These are phyloP conservation scores for Capronia americana DNA, from an alignment of 2,329 filamentous ascomycete genomes.

Conservation along the genomic window DNA sequence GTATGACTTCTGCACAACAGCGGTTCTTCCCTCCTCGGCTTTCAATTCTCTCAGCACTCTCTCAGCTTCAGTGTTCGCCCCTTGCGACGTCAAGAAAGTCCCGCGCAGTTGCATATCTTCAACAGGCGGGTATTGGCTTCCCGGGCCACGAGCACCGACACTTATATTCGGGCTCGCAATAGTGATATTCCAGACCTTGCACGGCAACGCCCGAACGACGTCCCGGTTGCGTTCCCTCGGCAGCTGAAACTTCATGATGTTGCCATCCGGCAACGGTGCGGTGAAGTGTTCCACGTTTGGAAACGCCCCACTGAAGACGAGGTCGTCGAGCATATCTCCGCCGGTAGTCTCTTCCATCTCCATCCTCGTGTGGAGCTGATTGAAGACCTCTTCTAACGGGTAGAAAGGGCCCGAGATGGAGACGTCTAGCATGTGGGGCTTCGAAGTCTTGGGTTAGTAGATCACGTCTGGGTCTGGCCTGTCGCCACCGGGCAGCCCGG, in stretches of 20 bases:
- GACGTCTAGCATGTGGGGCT: constrained; percentile 21
- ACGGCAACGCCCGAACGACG: constrained; percentile 7
- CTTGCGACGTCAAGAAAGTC: constrained; percentile 13
- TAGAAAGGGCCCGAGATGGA: constrained; percentile 26
- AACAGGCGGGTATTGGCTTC: neutral
- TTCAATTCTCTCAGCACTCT: constrained; percentile 8
- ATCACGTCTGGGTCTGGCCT: constrained; percentile 17
- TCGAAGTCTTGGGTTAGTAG: constrained; percentile 23
- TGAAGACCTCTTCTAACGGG: constrained; percentile 10
- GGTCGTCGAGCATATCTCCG: constrained; percentile 9
- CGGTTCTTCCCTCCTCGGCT: neutral
- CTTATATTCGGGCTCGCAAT: neutral
- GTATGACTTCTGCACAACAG: neutral
- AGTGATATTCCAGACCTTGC: constrained; percentile 14
- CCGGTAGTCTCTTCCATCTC: constrained; percentile 1
- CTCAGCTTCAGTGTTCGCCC: constrained; percentile 6
- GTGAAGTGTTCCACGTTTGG: constrained; percentile 14
- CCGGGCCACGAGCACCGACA: neutral
- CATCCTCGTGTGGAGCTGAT: neutral
- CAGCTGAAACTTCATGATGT: constrained; percentile 21
- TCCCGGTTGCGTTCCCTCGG: constrained; percentile 14
- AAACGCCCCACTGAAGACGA: neutral
- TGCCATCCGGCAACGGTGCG: constrained; percentile 19
- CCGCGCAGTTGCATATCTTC: constrained; percentile 15
- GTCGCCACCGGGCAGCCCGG: neutral